Base-by-base conservation (phyloP, 2,329 filamentous ascomycete species). In the Zymoseptoria ardabiliae region DNA sequence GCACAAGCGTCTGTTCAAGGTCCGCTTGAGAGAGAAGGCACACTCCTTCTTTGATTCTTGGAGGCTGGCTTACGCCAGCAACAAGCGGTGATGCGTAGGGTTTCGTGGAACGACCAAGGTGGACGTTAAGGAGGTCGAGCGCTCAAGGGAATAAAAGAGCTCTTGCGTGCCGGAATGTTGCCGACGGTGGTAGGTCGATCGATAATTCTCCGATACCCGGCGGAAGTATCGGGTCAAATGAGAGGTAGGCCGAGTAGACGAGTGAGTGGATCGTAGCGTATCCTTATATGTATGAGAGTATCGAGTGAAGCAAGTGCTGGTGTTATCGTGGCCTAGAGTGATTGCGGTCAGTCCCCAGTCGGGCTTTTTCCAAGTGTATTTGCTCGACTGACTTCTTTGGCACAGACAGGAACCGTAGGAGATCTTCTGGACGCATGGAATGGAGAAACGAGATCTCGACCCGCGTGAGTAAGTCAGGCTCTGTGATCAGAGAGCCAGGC, bases 21-120 rank as follows among this genome's bases (percentile, higher is more conserved):
- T 89, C 82, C 89, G 91, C 84, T 86, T 89, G 90, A 92, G 90
- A 92, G 89, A 94, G 90, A 91, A 94, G 91, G 90, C 91, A 90
- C 91, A 94, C 88, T 68, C 61, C 66, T 77, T 80, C 82, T 81
- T 78, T 76, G 63, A 35, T 76, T 71, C 69, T 72, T 77, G 77
- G 81, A 83, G 84, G 89, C 88, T 93, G 89, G 91, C 89, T 84
- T 84, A 73, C 88, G 89, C 90, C 89, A 91, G 89, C 88, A 85
- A 82, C 85, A 89, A 82, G 82, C 70, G 74, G 65, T 72, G 70
- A 56, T 67, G 64, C 62, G 64, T 69, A 58, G 54, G 68, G 62
- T 66, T 53, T 28, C 35, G 35, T 70, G 68, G 71, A 85, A 85
- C 84, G 85, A 83, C 87, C 82, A 82, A 81, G 71, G 76, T 78